Conservation (phyloP, 495 filamentous ascomycete species). For the Aspergillus cavernicola region DNA sequence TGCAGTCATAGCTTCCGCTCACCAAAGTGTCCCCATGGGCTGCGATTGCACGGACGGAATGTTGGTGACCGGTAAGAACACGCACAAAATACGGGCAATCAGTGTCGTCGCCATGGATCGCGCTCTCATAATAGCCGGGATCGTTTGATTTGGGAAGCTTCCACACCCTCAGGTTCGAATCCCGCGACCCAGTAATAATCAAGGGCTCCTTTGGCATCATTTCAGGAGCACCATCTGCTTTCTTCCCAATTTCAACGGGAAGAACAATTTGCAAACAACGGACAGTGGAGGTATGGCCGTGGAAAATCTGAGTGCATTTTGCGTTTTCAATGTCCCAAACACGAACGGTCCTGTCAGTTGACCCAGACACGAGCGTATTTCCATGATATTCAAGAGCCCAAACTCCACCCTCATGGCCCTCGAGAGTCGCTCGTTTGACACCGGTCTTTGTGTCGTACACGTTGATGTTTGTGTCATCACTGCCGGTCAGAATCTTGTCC, state of each 20-base stretch:
- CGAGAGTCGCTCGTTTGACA: conserved; percentile 71
- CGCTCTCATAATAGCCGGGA: conserved; percentile 68
- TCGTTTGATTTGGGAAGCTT: conserved; percentile 83
- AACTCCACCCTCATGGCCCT: conserved; percentile 94
- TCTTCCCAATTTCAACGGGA: conserved; percentile 72
- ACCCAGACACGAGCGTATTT: conserved; percentile 92
- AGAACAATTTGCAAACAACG: conserved; percentile 93
- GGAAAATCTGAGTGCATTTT: conserved; percentile 89
- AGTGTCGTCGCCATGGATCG: conserved; percentile 68
- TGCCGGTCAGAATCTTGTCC: conserved; percentile 96
- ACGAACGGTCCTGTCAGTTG: conserved; percentile 90
- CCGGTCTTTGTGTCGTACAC: conserved; percentile 98
- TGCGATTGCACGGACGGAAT: conserved; percentile 97
- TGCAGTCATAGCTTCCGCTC: conserved; percentile 97
- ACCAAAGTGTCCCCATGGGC: conserved; percentile 95
- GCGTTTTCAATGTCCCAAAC: conserved; percentile 97
- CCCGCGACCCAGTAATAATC: conserved; percentile 95
- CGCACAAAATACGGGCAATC: conserved; percentile 95
- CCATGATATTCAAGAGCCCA: conserved; percentile 98
- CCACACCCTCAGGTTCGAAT: conserved; percentile 94
- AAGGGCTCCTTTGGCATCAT: conserved; percentile 90
- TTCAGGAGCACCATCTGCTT: conserved; percentile 67
- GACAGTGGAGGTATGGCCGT: conserved; percentile 96
- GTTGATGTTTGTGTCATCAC: conserved; percentile 96
- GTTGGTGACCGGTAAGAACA: conserved; percentile 76